A percentile compares a stretch with the other conserved stretches of the same genome.
Conservation (phyloP, 148 eudicot species). For the Fallopia convolvulus region DNA sequence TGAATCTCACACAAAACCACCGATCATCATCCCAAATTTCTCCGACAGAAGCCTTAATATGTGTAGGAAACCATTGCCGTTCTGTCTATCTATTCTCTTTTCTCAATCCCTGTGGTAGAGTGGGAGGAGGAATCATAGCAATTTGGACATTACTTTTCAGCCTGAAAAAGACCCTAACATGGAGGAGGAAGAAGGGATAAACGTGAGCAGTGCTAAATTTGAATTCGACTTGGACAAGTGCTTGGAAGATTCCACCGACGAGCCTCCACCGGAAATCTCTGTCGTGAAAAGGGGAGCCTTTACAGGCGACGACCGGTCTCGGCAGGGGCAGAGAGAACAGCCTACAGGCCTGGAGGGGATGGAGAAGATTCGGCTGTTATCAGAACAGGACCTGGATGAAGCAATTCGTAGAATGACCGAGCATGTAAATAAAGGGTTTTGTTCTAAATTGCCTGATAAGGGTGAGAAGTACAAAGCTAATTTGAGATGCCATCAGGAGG, state of each 20-base stretch:
- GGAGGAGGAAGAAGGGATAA: background rate
- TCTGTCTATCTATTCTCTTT: background rate
- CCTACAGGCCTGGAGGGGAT: background rate
- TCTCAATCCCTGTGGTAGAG: background rate
- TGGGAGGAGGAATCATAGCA: background rate
- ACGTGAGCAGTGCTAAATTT: background rate
- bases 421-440: background rate
- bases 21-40: background rate
- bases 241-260: background rate
- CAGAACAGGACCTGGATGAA: background rate
- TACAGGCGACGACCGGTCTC: background rate
- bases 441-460: constrained; percentile 10
- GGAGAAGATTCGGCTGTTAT: background rate
- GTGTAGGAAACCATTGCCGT: background rate
- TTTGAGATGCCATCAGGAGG: background rate
- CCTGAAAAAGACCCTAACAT: background rate
- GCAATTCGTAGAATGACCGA: background rate
- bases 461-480: constrained; percentile 8
- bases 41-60: background rate
- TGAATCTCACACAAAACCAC: background rate
- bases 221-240: constrained; percentile 2
- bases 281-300: background rate
- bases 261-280: background rate
- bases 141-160: background rate
- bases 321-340: background rate